Evolutionary conservation across 1,139 yeast species (phyloP), one percentile per base, ranked within the genome.

Genomic region (Saccharomycopsis hybrid): DNA sequence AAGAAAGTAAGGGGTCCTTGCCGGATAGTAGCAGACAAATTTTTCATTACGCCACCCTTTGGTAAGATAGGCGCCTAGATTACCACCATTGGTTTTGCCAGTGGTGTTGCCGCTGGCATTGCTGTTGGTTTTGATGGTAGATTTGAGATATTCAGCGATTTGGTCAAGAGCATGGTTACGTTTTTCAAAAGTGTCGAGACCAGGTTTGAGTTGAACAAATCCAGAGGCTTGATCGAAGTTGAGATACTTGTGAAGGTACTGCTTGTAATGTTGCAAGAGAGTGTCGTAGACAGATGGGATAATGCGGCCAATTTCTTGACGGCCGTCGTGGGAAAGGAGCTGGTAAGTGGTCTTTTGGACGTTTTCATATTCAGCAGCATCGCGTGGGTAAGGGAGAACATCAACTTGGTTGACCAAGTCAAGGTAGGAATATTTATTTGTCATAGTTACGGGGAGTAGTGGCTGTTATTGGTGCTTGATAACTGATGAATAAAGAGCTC

Each of bases 1-100:
- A 4, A 72, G 68, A 57, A 88, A 65, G 60, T 90, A 92, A 0
- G 86, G 84, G 0, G 54, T 56, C 7, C 68, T 67, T 0, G 69
- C 58, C 0, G 84, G 80, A 53, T 76, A 73, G 65, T 82, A 87
- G 3, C 90, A 78, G 0, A 83, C 74, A 65, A 88, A 92, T 41
- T 78, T 71, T 65, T 92, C 98, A 62, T 85, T 66, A 61, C 98
- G 74, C 98, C 98, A 92, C 2, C 96, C 96, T 51, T 73, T 68
- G 3, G 78, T 65, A 18, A 18, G 18, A 18, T 18, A 18, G 18
- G 18, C 18, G 18, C 18, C 18, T 18, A 18, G 18, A 18, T 18
- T 18, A 18, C 18, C 18, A 18, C 18, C 18, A 18, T 18, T 18
- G 18, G 18, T 18, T 18, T 18, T 18, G 1, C 72, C 71, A 2